A percentile compares a stretch with the other conserved stretches of the same genome.
Conservation (phyloP, 441 rosid species). For the Gossypium gossypioides region DNA sequence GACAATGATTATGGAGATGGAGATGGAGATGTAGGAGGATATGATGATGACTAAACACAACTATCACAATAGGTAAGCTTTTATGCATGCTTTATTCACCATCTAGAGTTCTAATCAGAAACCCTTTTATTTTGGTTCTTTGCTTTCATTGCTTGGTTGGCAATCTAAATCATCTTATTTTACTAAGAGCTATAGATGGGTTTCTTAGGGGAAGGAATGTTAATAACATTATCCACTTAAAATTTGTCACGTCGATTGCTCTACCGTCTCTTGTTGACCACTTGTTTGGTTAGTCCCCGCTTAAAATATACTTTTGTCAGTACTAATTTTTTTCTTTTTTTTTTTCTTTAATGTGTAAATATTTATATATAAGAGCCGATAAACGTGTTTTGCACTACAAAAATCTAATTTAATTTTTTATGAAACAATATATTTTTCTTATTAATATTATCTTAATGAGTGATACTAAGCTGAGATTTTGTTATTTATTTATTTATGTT, state of each 20-base stretch:
- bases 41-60: slow-evolving; percentile 20
- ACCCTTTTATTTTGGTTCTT: neutral
- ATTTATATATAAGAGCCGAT: no score
- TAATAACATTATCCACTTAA: neutral
- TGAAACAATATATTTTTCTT: no score
- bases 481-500: no score
- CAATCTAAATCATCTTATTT: neutral
- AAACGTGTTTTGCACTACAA: no score
- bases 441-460: no score
- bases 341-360: neutral
- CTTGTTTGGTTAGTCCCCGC: neutral
- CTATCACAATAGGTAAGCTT: neutral
- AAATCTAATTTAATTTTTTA: no score
- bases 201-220: neutral
- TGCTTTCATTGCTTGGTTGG: neutral
- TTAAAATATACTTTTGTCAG: neutral
- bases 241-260: neutral
- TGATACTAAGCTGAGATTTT: no score
- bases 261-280: neutral
- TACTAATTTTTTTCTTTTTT: neutral
- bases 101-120: no score
- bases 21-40: slow-evolving; percentile 25
- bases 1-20: slow-evolving; percentile 35
- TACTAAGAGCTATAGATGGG: neutral
- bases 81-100: no score